These are phyloP conservation scores for Cryptosporidium andersoni DNA, from an alignment of 169 alveolate genomes.

Conservation along the genomic window DNA sequence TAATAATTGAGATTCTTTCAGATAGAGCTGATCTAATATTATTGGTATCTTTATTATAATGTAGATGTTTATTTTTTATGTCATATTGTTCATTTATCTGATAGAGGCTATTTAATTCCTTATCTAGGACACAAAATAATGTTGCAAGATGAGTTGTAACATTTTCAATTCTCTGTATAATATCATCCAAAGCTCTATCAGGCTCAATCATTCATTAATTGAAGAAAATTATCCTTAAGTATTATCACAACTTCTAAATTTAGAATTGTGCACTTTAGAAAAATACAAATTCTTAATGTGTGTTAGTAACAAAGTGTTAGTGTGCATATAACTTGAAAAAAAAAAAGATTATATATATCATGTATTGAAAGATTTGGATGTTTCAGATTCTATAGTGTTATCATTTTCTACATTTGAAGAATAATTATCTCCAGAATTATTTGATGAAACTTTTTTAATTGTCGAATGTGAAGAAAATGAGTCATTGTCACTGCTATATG, in stretches of 20 bases:
- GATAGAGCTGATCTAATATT: constrained; percentile 15
- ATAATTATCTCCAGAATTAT: too few relatives aligned
- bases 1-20: neutral
- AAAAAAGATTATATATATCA: too few relatives aligned
- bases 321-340: too few relatives aligned
- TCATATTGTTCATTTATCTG: neutral
- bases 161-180: constrained; percentile 42
- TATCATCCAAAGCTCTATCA: neutral
- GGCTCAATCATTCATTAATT: neutral
- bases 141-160: constrained; percentile 47
- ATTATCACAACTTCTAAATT: neutral
- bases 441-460: too few relatives aligned
- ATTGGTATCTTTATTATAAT: neutral
- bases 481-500: too few relatives aligned
- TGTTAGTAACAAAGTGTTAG: too few relatives aligned
- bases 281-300: too few relatives aligned
- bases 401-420: too few relatives aligned
- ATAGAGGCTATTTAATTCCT: constrained; percentile 38
- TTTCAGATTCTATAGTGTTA: too few relatives aligned
- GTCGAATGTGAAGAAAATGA: too few relatives aligned
- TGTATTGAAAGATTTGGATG: too few relatives aligned
- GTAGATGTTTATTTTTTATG: neutral
- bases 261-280: neutral
- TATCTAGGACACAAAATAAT: constrained; percentile 36
- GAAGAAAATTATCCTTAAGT: neutral